Evolutionary conservation across 2,329 filamentous ascomycete genomes (phyloP).

Genomic region (Coleophoma cylindrospora): DNA sequence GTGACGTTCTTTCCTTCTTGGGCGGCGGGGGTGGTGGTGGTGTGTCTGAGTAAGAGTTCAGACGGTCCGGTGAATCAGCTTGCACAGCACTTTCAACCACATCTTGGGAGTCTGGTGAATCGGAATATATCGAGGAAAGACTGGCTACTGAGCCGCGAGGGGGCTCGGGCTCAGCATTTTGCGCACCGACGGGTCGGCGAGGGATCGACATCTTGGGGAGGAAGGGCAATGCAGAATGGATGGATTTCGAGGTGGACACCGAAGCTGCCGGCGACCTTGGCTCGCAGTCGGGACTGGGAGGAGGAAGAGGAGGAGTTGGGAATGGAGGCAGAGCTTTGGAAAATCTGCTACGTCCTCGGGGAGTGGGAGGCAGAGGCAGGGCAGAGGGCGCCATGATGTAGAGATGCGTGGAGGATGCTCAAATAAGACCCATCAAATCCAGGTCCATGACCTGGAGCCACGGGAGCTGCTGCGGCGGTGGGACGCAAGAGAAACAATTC

Average conservation of each 20-base stretch:
- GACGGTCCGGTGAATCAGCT: neutral
- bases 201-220: slow-evolving; percentile 17
- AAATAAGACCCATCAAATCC: neutral
- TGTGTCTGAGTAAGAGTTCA: neutral
- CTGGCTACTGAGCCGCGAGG: slow-evolving; percentile 12
- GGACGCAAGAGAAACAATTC: no score
- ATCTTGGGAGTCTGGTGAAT: slow-evolving; percentile 11
- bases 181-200: slow-evolving; percentile 19
- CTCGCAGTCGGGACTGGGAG: neutral
- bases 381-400: neutral
- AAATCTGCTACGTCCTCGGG: slow-evolving; percentile 18
- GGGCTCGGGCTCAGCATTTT: slow-evolving; percentile 1
- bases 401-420: slow-evolving; percentile 3
- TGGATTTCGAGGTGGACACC: slow-evolving; percentile 4
- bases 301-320: slow-evolving; percentile 7
- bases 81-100: neutral
- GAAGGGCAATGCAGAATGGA: slow-evolving; percentile 15
- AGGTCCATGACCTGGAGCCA: no score
- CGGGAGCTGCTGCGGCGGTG: no score
- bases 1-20: slow-evolving; percentile 13
- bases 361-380: slow-evolving; percentile 8
- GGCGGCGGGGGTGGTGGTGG: slow-evolving; percentile 18
- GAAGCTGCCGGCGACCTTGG: neutral
- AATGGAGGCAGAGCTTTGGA: slow-evolving; percentile 19
- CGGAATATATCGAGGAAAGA: slow-evolving; percentile 20